Evolutionary conservation across 257 asterid genomes (phyloP).

Genomic region (Leonotis leonurus): DNA sequence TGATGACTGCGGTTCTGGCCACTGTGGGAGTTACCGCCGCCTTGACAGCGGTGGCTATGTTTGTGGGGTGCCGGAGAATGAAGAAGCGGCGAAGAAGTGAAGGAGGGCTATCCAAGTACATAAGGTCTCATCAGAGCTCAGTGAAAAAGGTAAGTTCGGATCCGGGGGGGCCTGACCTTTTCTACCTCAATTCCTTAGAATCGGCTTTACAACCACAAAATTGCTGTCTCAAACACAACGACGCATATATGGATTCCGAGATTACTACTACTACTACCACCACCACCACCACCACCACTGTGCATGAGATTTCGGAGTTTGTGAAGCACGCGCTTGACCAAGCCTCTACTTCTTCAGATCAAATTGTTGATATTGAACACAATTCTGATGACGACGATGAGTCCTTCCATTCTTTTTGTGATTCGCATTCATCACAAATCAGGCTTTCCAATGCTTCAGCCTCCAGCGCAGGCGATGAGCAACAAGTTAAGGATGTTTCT

Average conservation of each 20-base stretch:
- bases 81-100: slow-evolving; percentile 38
- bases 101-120: slow-evolving; percentile 38
- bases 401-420: slow-evolving; percentile 68
- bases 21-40: slow-evolving; percentile 46
- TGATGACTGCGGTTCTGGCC: slow-evolving; percentile 40
- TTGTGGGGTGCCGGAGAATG: slow-evolving; percentile 40
- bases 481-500: slow-evolving; percentile 8
- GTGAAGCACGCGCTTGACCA: not conserved
- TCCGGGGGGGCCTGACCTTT: slow-evolving; percentile 70
- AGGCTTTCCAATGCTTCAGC: slow-evolving; percentile 64
- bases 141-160: slow-evolving; percentile 69
- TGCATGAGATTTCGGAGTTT: slow-evolving; percentile 38
- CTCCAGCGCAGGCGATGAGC: slow-evolving; percentile 30
- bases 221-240: slow-evolving; percentile 26
- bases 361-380: slow-evolving; percentile 19
- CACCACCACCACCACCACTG: no score
- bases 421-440: slow-evolving; percentile 46
- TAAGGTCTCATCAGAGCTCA: slow-evolving; percentile 34
- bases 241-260: slow-evolving; percentile 17
- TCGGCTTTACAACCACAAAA: slow-evolving; percentile 57
- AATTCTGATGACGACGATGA: slow-evolving; percentile 61
- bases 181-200: slow-evolving; percentile 67
- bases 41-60: slow-evolving; percentile 39
- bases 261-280: no score
- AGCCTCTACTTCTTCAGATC: no score